Percentiles rank a stretch among this genome's conserved stretches.
Conservation (phyloP, 2,329 filamentous ascomycete genomes). For the Fusarium albosuccineum region DNA sequence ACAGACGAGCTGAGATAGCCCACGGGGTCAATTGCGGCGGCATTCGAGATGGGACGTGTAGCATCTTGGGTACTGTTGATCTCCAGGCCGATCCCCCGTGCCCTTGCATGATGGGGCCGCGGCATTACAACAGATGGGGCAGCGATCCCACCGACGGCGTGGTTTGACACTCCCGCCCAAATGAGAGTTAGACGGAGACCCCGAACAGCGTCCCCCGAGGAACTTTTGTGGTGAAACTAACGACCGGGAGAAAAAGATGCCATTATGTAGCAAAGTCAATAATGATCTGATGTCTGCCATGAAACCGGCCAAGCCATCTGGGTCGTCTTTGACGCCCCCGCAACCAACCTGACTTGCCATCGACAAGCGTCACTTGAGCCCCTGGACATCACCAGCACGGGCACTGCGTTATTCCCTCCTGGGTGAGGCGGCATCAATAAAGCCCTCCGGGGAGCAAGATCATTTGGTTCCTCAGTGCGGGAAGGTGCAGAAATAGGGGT, state of each 20-base stretch:
- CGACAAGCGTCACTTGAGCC: conserved; percentile 5
- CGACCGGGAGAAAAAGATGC: background rate
- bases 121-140: too few relatives aligned
- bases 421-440: background rate
- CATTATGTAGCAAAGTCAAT: background rate
- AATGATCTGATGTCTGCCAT: conserved; percentile 4
- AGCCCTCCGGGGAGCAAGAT: background rate
- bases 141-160: too few relatives aligned
- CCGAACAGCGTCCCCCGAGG: conserved; percentile 3
- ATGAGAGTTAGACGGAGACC: conserved; percentile 1
- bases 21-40: background rate
- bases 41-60: background rate
- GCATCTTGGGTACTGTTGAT: background rate
- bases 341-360: background rate
- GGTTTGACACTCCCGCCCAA: too few relatives aligned
- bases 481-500: conserved; percentile 18
- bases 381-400: background rate
- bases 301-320: conserved; percentile 9
- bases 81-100: too few relatives aligned
- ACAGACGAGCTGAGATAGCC: background rate
- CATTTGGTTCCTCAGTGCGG: conserved; percentile 8
- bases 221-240: conserved; percentile 15
- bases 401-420: background rate
- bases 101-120: too few relatives aligned
- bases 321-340: conserved; percentile 2